phyloP scores from a whole-genome alignment of 2,329 filamentous ascomycete species.

The Sphaerulina populicola region DNA sequence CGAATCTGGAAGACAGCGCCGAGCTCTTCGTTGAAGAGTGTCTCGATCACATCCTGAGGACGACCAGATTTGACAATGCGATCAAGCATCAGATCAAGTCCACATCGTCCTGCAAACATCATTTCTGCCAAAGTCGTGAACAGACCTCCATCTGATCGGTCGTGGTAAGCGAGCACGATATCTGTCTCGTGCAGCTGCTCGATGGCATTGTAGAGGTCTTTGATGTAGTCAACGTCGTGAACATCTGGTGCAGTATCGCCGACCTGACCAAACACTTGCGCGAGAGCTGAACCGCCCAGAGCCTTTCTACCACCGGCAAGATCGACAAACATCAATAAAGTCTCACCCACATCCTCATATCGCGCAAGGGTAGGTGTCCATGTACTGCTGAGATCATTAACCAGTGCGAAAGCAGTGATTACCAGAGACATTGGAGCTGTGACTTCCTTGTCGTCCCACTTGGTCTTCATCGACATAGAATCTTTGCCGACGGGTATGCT shows the following conservation, averaged over 20 bases:
- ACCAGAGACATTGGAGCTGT: constrained; percentile 86
- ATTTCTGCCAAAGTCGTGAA: constrained; percentile 89
- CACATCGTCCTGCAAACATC: constrained; percentile 94
- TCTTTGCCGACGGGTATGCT: constrained; percentile 96
- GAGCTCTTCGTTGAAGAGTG: constrained; percentile 91
- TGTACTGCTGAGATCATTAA: constrained; percentile 72
- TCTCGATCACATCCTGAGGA: constrained; percentile 54
- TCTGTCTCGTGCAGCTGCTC: constrained; percentile 57
- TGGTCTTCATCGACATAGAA: constrained; percentile 98
- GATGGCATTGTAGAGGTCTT: constrained; percentile 86
- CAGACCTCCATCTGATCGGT: constrained; percentile 85
- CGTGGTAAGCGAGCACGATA: constrained; percentile 86
- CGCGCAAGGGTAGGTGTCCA: constrained; percentile 88
- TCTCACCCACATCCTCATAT: constrained; percentile 79
- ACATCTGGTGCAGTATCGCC: constrained; percentile 82
- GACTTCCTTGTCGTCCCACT: constrained; percentile 81
- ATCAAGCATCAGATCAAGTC: constrained; percentile 77
- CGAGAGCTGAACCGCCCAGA: constrained; percentile 82
- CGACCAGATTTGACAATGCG: constrained; percentile 56
- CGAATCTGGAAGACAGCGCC: constrained; percentile 93
- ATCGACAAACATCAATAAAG: constrained; percentile 82
- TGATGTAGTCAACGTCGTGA: constrained; percentile 68
- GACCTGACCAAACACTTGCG: constrained; percentile 79
- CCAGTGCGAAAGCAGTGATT: constrained; percentile 81
- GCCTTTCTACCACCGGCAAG: constrained; percentile 71